These are phyloP conservation scores for Adenanthera pavonina DNA, from an alignment of 306 rosid species.

Conservation along the genomic window DNA sequence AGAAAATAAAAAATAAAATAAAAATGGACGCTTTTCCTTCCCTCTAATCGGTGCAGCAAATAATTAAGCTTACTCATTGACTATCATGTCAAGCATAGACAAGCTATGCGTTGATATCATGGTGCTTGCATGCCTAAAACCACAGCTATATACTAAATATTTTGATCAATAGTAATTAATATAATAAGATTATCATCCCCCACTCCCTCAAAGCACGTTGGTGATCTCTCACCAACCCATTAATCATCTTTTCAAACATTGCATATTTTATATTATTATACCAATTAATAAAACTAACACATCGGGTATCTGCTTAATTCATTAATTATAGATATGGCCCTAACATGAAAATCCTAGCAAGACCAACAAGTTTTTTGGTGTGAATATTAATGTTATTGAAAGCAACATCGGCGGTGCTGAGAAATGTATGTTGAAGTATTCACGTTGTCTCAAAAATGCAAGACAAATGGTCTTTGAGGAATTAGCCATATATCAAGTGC, in stretches of 20 bases:
- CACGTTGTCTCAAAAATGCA: conserved; percentile 46
- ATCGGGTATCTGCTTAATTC: background rate
- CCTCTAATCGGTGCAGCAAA: conserved; percentile 22
- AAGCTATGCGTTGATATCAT: conserved; percentile 28
- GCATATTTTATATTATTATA: background rate
- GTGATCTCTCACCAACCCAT: conserved; percentile 7
- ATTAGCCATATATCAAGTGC: conserved; percentile 43
- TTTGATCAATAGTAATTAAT: background rate
- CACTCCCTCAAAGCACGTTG: background rate
- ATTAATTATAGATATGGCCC: background rate
- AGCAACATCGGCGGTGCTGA: conserved; percentile 41
- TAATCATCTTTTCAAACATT: background rate
- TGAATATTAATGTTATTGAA: background rate
- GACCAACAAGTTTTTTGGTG: background rate
- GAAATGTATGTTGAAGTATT: conserved; percentile 31
- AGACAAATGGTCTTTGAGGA: conserved; percentile 55
- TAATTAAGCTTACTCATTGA: conserved; percentile 9
- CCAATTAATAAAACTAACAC: background rate
- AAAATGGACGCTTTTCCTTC: background rate
- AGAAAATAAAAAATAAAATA: background rate
- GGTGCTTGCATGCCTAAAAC: conserved; percentile 27
- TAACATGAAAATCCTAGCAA: background rate
- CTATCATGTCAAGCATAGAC: conserved; percentile 31
- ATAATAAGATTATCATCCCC: background rate
- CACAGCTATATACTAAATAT: background rate